These are phyloP conservation scores for Rhododendron simsii DNA, from an alignment of 148 eudicot genomes.

Conservation along the genomic window DNA sequence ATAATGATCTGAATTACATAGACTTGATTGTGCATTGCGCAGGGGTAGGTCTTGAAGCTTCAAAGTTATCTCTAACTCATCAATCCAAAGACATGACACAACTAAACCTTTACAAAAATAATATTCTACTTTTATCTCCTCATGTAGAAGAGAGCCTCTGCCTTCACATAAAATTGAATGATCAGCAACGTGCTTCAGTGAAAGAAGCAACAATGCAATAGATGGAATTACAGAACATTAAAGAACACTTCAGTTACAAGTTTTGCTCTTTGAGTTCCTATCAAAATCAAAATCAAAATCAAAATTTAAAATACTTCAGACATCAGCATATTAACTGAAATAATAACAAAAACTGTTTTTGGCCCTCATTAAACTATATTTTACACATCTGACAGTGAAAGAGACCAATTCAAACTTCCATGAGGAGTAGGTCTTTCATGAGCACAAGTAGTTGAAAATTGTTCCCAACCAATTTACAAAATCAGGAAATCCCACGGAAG, in stretches of 20 bases:
- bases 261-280: background rate
- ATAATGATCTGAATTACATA: background rate
- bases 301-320: background rate
- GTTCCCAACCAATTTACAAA: too few relatives aligned
- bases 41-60: background rate
- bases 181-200: background rate
- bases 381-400: background rate
- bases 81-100: background rate
- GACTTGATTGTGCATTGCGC: background rate
- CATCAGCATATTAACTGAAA: background rate
- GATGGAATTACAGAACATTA: background rate
- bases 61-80: background rate
- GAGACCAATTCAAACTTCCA: too few relatives aligned
- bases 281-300: background rate
- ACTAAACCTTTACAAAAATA: background rate
- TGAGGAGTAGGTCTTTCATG: too few relatives aligned
- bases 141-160: background rate
- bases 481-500: background rate
- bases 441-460: too few relatives aligned
- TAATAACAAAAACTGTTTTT: background rate
- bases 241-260: background rate
- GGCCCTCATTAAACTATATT: background rate
- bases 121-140: background rate
- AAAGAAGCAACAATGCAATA: constrained; percentile 1
- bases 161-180: background rate